Evolutionary conservation across 345 rosid genomes (phyloP), one percentile per base, ranked within the genome.

Genomic region (Turritis glabra): DNA sequence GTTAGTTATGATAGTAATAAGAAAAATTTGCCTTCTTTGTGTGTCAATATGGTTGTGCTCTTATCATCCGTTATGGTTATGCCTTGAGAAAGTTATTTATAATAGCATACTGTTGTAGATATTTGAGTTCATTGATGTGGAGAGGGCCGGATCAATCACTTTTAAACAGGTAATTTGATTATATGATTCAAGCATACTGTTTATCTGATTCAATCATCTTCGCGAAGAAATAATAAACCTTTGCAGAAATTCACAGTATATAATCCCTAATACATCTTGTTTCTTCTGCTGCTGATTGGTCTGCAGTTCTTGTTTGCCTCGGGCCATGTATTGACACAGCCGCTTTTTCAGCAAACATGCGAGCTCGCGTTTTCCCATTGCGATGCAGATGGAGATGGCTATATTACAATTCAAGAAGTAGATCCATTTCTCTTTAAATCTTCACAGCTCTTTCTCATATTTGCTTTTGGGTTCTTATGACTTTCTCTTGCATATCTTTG

Each of bases 251-350:
- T 43, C 10, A 3, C 25, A 5, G 17, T 17, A 13, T 10, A 15
- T 25, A 40, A 54, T 29, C 61, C 7, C 37, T 64, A 18, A 48
- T 4, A 10, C 22, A 51, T 29, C 22, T 23, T 59, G 17, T 5
- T 41, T 56, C 19, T 33, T 69, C 76, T 77, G 41, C 23, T 69
- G 53, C 21, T 67, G 44, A 32, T 59, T 72, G 68, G 67, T 73
- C 71, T 80, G 84, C 88, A 95, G 99, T 95, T 85, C 84, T 82
- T 95, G 80, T 89, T 73, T 80, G 97, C 86, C 44, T 88, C 96
- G 27, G 92, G 87, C 43, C 88, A 90, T 58, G 88, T 95, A 66
- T 74, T 83, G 85, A 85, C 74, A 56, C 91, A 67, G 56, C 96
- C 96, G 1, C 71, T 75, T 35, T 95, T 95, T 80, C 73, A 71